Percentiles rank a stretch among this genome's conserved stretches.
Conservation (phyloP, 805 yeast species). For the Pichia scutulata region DNA sequence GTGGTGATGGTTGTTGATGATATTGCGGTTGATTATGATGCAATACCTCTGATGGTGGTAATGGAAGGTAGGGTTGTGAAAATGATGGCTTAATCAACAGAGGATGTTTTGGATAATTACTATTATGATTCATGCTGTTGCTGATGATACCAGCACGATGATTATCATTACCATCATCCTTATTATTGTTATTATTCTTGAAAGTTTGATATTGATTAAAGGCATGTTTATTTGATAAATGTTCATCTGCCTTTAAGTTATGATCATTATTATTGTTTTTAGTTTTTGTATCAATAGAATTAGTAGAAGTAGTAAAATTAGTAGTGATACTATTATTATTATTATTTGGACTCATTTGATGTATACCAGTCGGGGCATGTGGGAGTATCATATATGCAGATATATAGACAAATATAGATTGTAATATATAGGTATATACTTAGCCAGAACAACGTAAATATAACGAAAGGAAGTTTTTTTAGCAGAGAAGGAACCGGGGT, state of each 20-base stretch:
- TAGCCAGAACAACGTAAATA: too few relatives aligned
- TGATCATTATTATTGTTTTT: too few relatives aligned
- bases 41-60: not conserved
- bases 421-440: too few relatives aligned
- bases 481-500: not conserved
- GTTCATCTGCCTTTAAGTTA: not conserved
- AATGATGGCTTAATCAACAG: not conserved
- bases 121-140: too few relatives aligned
- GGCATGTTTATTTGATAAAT: not conserved
- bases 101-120: not conserved
- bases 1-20: not conserved
- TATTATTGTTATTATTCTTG: too few relatives aligned
- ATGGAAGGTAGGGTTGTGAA: not conserved
- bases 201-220: not conserved
- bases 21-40: not conserved
- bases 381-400: not conserved
- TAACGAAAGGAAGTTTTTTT: too few relatives aligned
- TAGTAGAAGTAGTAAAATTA: not conserved
- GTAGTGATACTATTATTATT: not conserved
- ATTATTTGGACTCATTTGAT: not conserved
- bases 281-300: too few relatives aligned
- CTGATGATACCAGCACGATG: too few relatives aligned
- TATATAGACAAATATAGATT: too few relatives aligned
- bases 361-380: not conserved
- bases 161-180: too few relatives aligned